Evolutionary conservation across 305 asterid species (phyloP), one percentile per base, ranked within the genome.

Genomic region (Striga hermonthica): DNA sequence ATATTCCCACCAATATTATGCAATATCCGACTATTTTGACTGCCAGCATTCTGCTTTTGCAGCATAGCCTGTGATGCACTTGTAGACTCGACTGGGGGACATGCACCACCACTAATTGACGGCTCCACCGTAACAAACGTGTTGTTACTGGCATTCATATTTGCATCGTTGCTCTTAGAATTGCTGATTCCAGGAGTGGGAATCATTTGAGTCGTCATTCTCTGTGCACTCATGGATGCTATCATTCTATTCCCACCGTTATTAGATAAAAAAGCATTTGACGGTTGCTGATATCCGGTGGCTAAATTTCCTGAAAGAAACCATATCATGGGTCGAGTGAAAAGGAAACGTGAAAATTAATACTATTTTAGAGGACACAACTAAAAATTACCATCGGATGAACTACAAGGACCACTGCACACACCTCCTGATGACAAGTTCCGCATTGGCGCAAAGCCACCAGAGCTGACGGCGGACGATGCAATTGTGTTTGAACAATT

Each of bases 171-270:
- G 68, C 64, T 79, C 67, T 47, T 77, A 34, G 84, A 54, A 78
- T 74, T 82, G 75, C 66, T 84, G 58, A 88, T 81, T 73, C 99
- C 99, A 79, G 97, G 96, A 63, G 97, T 88, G 9, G 99, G 96
- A 47, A 93, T 93, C 97, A 90, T 93, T 80, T 90, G 97, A 80
- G 91, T 80, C 13, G 86, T 62, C 88, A 84, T 76, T 73, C 95
- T 89, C 63, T 84, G 91, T 63, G 68, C 82, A 68, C 84, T 85
- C 83, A 81, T 62, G 71, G 95, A 81, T 73, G 87, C 31, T 57
- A 77, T 73, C 75, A 74, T 58, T 86, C 74, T 87, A 76, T 70
- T 84, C 70, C 91, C 93, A 60, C 87, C 85, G 67, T 88, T 79
- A 68, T 78, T 82, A 57, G 60, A 75, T 31, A 84, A 66, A 73